These are phyloP conservation scores for Starmera dryadoides DNA, from an alignment of 805 yeast species.

Conservation along the genomic window DNA sequence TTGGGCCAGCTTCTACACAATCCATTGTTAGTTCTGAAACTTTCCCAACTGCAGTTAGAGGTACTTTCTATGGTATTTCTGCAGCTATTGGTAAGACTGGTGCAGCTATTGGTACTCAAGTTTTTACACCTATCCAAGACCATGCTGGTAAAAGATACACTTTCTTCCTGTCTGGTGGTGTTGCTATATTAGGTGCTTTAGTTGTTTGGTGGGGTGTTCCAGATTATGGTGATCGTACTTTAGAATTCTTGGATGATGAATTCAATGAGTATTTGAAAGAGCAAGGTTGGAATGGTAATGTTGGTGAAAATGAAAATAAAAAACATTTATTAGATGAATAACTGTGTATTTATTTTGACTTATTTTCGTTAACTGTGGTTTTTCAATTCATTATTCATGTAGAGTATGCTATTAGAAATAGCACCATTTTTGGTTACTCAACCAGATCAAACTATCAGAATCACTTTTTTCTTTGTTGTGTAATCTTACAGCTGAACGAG, in stretches of 20 bases:
- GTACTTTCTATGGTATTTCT: slow-evolving; percentile 38
- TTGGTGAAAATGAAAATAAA: slow-evolving; percentile 24
- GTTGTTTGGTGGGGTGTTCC: slow-evolving; percentile 34
- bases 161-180: slow-evolving; percentile 38
- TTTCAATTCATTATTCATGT: too few species aligned
- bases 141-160: slow-evolving; percentile 39
- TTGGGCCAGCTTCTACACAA: slow-evolving; percentile 42
- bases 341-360: background rate
- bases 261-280: slow-evolving; percentile 38
- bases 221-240: slow-evolving; percentile 36
- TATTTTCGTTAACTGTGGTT: too few species aligned
- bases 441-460: slow-evolving; percentile 28
- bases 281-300: slow-evolving; percentile 41
- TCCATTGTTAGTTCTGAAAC: slow-evolving; percentile 38
- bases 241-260: slow-evolving; percentile 38
- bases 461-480: slow-evolving; percentile 20
- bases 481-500: slow-evolving; percentile 32
- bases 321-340: background rate
- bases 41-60: slow-evolving; percentile 43
- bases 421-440: slow-evolving; percentile 36
- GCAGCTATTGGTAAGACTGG: slow-evolving; percentile 48
- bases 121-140: slow-evolving; percentile 37
- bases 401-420: slow-evolving; percentile 30
- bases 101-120: slow-evolving; percentile 42
- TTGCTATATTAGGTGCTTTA: slow-evolving; percentile 21